Evolutionary conservation across 805 yeast genomes (phyloP), one percentile per base, ranked within the genome.

Genomic region (Candida tibetensis): DNA sequence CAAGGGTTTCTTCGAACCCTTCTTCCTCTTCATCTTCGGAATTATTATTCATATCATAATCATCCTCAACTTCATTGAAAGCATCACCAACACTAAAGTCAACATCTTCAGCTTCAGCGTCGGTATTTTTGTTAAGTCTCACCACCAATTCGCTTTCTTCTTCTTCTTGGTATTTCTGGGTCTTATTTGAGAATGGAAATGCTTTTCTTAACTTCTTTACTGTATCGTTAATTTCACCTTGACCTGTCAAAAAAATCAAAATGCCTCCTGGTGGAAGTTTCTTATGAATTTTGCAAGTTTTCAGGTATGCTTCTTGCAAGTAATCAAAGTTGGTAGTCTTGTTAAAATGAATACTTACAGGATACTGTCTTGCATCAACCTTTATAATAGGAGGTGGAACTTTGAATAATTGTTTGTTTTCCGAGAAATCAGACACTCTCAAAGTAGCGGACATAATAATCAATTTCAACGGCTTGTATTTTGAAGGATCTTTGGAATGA

Each of bases 391-490:
- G 99, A 1, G 99, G 99, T 0, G 85, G 81, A 0, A 54, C 51
- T 13, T 71, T 60, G 53, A 95, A 93, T 22, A 95, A 66, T 2
- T 72, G 62, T 12, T 62, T 57, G 58, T 93, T 93, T 52, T 89
- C 95, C 36, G 96, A 79, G 55, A 93, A 93, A 59, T 93, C 99
- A 12, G 91, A 66, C 1, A 93, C 98, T 51, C 98, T 73, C 42
- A 93, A 72, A 0, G 99, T 93, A 13, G 99, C 99, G 30, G 98
- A 90, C 99, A 93, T 93, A 51, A 93, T 82, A 18, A 93, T 76
- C 41, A 93, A 63, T 58, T 91, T 93, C 42, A 93, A 69, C 9
- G 84, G 89, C 44, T 73, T 77, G 51, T 63, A 60, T 19, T 64
- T 68, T 0, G 37, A 29, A 2, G 85, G 80, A 46, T 79, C 66